Conservation (phyloP, 2,329 filamentous ascomycete species). For the Fusarium neocosmosporiellum region DNA sequence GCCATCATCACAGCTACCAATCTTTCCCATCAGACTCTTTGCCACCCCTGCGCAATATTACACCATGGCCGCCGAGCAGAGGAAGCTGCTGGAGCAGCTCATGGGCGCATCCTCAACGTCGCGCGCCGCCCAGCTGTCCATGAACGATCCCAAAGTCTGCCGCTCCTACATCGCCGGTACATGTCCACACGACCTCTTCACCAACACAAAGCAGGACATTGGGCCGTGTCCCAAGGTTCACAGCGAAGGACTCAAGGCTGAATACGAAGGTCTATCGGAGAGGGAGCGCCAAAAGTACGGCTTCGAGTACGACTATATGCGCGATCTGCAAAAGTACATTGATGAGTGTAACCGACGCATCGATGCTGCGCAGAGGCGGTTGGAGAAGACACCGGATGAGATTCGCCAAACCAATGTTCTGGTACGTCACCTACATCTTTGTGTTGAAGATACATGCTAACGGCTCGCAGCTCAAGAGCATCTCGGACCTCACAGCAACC, state of each 20-base stretch:
- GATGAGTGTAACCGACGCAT: constrained; percentile 96
- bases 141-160: constrained; percentile 94
- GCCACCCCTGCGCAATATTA: neutral
- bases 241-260: constrained; percentile 85
- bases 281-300: constrained; percentile 81
- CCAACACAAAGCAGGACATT: constrained; percentile 97
- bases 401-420: constrained; percentile 93
- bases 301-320: constrained; percentile 97
- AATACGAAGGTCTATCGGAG: constrained; percentile 82
- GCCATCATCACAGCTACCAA: constrained; percentile 22
- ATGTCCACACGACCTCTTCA: constrained; percentile 98
- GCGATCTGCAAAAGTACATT: constrained; percentile 96
- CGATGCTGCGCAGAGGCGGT: constrained; percentile 84
- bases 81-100: constrained; percentile 98
- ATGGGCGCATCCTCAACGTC: constrained; percentile 82
- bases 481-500: constrained; percentile 81
- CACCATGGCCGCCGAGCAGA: constrained; percentile 89
- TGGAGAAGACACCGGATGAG: constrained; percentile 98
- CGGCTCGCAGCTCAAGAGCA: constrained; percentile 73
- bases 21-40: neutral
- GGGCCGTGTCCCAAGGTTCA: constrained; percentile 91
- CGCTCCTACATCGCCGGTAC: constrained; percentile 93
- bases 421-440: constrained; percentile 50
- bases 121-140: constrained; percentile 82
- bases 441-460: constrained; percentile 15